Conservation (phyloP, 164 flowering plant genomes). For the Vitis riparia region DNA sequence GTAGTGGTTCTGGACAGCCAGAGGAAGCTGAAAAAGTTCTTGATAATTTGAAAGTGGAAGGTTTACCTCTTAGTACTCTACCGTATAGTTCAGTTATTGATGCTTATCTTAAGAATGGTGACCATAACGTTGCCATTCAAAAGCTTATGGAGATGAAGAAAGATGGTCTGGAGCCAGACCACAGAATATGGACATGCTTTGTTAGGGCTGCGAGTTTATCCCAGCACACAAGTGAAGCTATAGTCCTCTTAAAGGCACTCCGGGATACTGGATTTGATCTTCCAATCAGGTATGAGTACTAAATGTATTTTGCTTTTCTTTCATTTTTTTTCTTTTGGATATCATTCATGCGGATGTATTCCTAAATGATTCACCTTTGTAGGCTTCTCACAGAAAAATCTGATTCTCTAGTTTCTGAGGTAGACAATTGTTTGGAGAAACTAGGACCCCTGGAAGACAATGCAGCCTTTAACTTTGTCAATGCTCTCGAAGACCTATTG, state of each 20-base stretch:
- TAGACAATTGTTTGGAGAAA: conserved; percentile 56
- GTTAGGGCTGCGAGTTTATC: conserved; percentile 87
- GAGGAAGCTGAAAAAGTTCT: conserved; percentile 86
- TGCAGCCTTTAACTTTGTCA: conserved; percentile 90
- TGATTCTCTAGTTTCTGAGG: conserved; percentile 55
- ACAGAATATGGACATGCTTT: conserved; percentile 95
- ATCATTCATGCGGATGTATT: background rate
- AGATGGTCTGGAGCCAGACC: conserved; percentile 80
- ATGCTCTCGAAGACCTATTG: conserved; percentile 80
- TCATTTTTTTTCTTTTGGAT: conserved; percentile 1
- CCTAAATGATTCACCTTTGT: conserved; percentile 17
- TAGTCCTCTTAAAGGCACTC: conserved; percentile 61
- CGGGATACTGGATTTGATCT: conserved; percentile 76
- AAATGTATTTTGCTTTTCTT: background rate
- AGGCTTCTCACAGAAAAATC: conserved; percentile 79
- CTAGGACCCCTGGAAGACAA: conserved; percentile 68
- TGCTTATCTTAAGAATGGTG: conserved; percentile 81
- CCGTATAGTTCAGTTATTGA: conserved; percentile 89
- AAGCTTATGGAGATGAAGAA: conserved; percentile 75
- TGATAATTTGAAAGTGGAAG: conserved; percentile 49
- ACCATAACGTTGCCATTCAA: conserved; percentile 61
- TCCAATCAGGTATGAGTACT: conserved; percentile 62
- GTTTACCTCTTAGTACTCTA: conserved; percentile 46
- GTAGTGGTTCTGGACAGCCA: conserved; percentile 82
- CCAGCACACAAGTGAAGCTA: conserved; percentile 53